phyloP scores from a whole-genome alignment of 306 rosid species.

The Vicia faba region DNA sequence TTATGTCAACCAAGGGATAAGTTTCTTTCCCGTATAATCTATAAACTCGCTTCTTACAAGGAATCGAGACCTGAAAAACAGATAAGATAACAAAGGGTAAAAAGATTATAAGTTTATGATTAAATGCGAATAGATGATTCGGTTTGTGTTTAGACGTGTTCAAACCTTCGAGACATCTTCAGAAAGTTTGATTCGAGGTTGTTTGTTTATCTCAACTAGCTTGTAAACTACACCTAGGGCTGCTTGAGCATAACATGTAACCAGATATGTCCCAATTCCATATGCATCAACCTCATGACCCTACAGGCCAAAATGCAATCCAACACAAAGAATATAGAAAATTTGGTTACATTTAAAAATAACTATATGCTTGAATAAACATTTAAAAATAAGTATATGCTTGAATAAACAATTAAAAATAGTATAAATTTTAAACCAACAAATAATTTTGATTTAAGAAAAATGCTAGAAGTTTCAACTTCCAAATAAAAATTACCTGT shows the following conservation, averaged over 20 bases:
- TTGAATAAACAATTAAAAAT: background rate
- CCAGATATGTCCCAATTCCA: conserved; percentile 96
- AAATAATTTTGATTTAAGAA: background rate
- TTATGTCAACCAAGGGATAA: conserved; percentile 87
- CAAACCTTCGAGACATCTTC: conserved; percentile 97
- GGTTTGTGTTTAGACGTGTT: conserved; percentile 27
- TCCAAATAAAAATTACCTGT: conserved; percentile 58
- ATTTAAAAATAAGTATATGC: background rate
- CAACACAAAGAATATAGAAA: too few species aligned
- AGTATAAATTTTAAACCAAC: background rate
- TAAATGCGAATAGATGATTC: conserved; percentile 17
- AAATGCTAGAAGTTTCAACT: conserved; percentile 5
- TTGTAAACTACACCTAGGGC: conserved; percentile 98
- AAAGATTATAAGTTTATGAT: background rate
- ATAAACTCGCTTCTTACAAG: conserved; percentile 81
- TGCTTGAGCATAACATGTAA: conserved; percentile 98
- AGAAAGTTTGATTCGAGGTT: conserved; percentile 97
- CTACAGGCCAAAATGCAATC: conserved; percentile 45
- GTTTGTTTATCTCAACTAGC: conserved; percentile 93
- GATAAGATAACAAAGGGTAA: conserved; percentile 25
- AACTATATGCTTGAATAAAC: too few species aligned
- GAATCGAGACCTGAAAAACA: conserved; percentile 83
- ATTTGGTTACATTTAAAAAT: background rate
- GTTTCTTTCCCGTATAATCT: conserved; percentile 94
- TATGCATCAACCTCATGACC: conserved; percentile 98